A percentile compares a stretch with the other conserved stretches of the same genome.
These are phyloP conservation scores for Malassezia sp. DNA, from an alignment of 1,284 basidiomycete genomes.

Conservation along the genomic window DNA sequence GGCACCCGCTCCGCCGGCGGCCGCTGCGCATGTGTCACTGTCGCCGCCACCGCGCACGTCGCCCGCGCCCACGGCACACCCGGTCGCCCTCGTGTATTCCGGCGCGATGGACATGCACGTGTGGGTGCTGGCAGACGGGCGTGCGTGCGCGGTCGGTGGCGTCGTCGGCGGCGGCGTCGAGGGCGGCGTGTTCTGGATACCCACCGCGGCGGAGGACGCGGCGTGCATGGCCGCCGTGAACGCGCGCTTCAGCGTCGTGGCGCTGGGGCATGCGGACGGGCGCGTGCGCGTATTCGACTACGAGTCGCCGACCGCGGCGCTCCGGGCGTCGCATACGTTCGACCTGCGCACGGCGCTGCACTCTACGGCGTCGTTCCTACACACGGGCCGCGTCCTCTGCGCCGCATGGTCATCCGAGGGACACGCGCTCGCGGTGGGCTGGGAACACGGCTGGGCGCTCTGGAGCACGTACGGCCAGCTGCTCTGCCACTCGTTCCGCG, in stretches of 20 bases:
- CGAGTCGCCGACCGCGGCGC: slow-evolving; percentile 19
- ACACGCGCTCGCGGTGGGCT: slow-evolving; percentile 90
- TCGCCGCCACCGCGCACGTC: no score
- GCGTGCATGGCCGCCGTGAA: slow-evolving; percentile 54
- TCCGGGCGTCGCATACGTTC: slow-evolving; percentile 35
- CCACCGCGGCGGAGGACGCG: background rate
- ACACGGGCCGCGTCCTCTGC: slow-evolving; percentile 60
- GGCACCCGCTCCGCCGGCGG: no score
- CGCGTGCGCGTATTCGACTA: slow-evolving; percentile 36
- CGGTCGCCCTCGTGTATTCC: slow-evolving; percentile 23
- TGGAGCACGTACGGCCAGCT: slow-evolving; percentile 83
- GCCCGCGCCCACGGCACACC: background rate
- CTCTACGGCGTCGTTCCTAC: slow-evolving; percentile 43
- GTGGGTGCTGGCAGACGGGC: slow-evolving; percentile 18
- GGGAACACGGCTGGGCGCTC: slow-evolving; percentile 76
- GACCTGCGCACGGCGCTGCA: slow-evolving; percentile 39
- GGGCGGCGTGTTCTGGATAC: background rate
- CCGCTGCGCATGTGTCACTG: no score
- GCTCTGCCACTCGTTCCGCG: slow-evolving; percentile 61
- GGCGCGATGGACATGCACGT: slow-evolving; percentile 36
- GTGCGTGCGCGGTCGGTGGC: background rate
- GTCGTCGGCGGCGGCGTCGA: background rate
- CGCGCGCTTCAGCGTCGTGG: slow-evolving; percentile 68
- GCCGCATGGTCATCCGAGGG: slow-evolving; percentile 71
- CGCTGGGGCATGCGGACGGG: slow-evolving; percentile 63